Evolutionary conservation across 805 yeast genomes (phyloP).

Genomic region (Cyberlindnera saturnus): DNA sequence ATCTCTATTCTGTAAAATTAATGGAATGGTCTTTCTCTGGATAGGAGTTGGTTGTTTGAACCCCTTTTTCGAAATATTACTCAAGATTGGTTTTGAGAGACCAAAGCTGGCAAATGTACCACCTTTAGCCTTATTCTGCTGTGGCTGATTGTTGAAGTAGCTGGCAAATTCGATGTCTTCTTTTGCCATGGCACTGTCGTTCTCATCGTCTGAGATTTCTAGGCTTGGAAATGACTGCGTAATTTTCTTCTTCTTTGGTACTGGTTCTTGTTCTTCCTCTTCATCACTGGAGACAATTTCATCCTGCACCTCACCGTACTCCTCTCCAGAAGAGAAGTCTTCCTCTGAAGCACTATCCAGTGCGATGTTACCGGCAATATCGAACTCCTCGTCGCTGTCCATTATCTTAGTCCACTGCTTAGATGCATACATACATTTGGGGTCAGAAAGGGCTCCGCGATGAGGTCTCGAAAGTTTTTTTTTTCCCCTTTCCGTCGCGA

Average conservation of each 20-base stretch:
- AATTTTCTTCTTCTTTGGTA: slow-evolving; percentile 22
- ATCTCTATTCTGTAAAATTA: slow-evolving; percentile 80
- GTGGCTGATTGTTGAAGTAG: slow-evolving; percentile 36
- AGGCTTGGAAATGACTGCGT: slow-evolving; percentile 37
- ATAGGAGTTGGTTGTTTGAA: slow-evolving; percentile 96
- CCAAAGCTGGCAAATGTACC: slow-evolving; percentile 93
- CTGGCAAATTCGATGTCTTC: slow-evolving; percentile 43
- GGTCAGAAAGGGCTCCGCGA: neutral
- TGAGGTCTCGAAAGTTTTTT: neutral
- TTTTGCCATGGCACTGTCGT: slow-evolving; percentile 25
- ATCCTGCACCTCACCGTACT: slow-evolving; percentile 41
- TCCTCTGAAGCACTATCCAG: slow-evolving; percentile 35
- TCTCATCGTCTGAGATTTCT: slow-evolving; percentile 49
- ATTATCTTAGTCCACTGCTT: neutral
- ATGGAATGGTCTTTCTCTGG: slow-evolving; percentile 92
- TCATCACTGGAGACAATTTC: slow-evolving; percentile 46
- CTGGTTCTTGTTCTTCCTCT: slow-evolving; percentile 32
- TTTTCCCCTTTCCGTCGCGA: neutral
- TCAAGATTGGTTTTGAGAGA: slow-evolving; percentile 60
- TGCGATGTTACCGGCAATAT: slow-evolving; percentile 59
- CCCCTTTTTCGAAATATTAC: slow-evolving; percentile 77
- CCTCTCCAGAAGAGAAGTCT: slow-evolving; percentile 25
- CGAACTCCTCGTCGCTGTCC: slow-evolving; percentile 38
- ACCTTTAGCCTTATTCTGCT: slow-evolving; percentile 54
- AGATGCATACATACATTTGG: slow-evolving; percentile 12